Evolutionary conservation across 495 filamentous ascomycete genomes (phyloP).

Genomic region (Penicillium steckii): DNA sequence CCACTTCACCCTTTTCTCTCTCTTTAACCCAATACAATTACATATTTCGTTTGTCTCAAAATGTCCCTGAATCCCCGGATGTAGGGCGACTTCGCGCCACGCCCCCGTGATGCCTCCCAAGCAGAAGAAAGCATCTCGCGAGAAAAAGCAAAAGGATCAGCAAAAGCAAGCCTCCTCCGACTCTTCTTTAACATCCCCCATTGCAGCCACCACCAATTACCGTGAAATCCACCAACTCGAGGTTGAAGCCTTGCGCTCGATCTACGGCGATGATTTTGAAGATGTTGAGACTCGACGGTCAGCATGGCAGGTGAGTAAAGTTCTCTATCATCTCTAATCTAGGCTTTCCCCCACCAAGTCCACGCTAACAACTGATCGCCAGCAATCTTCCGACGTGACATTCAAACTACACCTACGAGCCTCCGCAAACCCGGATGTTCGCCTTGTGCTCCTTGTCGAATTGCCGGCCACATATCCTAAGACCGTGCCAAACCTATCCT

Average conservation of each 20-base stretch:
- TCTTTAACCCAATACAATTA: slow-evolving; percentile 1
- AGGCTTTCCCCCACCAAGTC: neutral
- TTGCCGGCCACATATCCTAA: slow-evolving; percentile 93
- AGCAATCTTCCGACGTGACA: slow-evolving; percentile 73
- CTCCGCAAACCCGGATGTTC: slow-evolving; percentile 63
- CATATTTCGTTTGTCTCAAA: slow-evolving; percentile 16
- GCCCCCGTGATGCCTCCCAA: slow-evolving; percentile 53
- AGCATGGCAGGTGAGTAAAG: slow-evolving; percentile 78
- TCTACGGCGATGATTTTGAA: slow-evolving; percentile 89
- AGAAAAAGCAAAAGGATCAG: slow-evolving; percentile 24
- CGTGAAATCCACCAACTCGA: slow-evolving; percentile 84
- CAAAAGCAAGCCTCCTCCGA: slow-evolving; percentile 23
- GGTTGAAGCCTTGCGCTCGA: slow-evolving; percentile 80
- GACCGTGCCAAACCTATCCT: slow-evolving; percentile 67
- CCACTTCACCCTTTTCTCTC: slow-evolving; percentile 4
- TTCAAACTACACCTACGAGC: slow-evolving; percentile 80
- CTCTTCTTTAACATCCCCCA: slow-evolving; percentile 26
- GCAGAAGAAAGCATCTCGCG: slow-evolving; percentile 37
- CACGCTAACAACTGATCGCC: slow-evolving; percentile 5
- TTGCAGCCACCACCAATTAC: slow-evolving; percentile 61
- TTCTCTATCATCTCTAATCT: neutral
- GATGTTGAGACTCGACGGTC: slow-evolving; percentile 67
- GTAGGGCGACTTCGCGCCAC: slow-evolving; percentile 36
- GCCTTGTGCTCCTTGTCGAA: slow-evolving; percentile 63
- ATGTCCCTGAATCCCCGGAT: slow-evolving; percentile 19